Percentiles rank a stretch among this genome's conserved stretches.
Conservation (phyloP, 106 monocot genomes). For the Dioscorea zingiberensis region DNA sequence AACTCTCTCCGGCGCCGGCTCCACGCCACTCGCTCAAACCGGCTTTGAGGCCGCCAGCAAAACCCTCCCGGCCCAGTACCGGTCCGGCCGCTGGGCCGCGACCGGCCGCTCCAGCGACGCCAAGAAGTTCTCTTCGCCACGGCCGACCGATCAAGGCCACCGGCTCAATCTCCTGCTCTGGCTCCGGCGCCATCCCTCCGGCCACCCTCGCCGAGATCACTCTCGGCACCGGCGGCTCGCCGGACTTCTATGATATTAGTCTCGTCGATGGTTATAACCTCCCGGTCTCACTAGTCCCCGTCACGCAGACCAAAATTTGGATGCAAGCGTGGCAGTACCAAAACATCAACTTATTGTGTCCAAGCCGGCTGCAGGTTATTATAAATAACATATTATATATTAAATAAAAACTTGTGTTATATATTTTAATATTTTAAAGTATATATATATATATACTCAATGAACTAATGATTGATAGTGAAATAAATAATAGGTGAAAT, state of each 20-base stretch:
- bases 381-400: too few species aligned
- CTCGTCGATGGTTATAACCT: conserved; percentile 74
- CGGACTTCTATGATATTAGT: conserved; percentile 58
- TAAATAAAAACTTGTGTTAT: too few species aligned
- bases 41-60: too few species aligned
- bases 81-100: conserved; percentile 72
- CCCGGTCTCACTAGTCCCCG: conserved; percentile 41
- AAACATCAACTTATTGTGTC: too few species aligned
- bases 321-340: conserved; percentile 47
- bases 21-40: too few species aligned
- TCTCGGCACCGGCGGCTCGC: conserved; percentile 23
- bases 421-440: too few species aligned
- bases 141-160: conserved; percentile 81
- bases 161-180: conserved; percentile 45
- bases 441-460: too few species aligned
- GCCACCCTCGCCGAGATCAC: conserved; percentile 77
- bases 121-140: conserved; percentile 43
- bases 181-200: conserved; percentile 44
- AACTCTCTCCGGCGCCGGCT: too few species aligned
- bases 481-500: too few species aligned
- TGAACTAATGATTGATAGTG: too few species aligned
- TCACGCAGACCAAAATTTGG: conserved; percentile 12
- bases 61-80: too few species aligned
- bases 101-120: conserved; percentile 61
- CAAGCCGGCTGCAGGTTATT: too few species aligned